Percentiles rank a stretch among this genome's conserved stretches.
phyloP scores from a whole-genome alignment of 1,284 basidiomycete species.

The Trametes pubescens region DNA sequence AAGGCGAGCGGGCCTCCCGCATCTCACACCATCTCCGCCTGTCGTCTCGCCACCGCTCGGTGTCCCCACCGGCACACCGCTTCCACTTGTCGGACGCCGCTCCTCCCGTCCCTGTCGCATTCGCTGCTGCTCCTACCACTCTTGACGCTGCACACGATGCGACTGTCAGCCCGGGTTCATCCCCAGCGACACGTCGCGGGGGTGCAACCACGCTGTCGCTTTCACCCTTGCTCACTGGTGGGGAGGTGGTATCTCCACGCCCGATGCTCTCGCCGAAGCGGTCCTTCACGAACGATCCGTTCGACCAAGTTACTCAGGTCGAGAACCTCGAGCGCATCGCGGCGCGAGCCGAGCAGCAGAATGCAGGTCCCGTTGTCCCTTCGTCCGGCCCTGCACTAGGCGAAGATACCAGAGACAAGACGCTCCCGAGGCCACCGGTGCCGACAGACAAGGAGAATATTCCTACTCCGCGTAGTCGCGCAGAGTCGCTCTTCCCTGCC shows the following conservation, averaged over 20 bases:
- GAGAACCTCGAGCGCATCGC: constrained; percentile 74
- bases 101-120: constrained; percentile 15
- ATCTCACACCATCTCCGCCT: constrained; percentile 65
- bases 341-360: constrained; percentile 52
- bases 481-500: constrained; percentile 44
- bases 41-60: constrained; percentile 63
- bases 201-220: constrained; percentile 23
- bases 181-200: constrained; percentile 28
- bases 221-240: constrained; percentile 35
- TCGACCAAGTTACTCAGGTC: constrained; percentile 54
- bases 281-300: constrained; percentile 52
- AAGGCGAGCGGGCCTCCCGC: constrained; percentile 65
- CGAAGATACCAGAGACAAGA: constrained; percentile 55
- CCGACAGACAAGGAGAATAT: constrained; percentile 10
- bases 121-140: constrained; percentile 18
- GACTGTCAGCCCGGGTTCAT: constrained; percentile 27
- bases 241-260: constrained; percentile 62
- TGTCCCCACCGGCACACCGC: constrained; percentile 60
- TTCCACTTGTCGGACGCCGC: constrained; percentile 40
- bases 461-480: constrained; percentile 37
- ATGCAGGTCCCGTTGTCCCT: constrained; percentile 21
- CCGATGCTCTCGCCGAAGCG: constrained; percentile 67
- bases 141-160: constrained; percentile 9
- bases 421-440: constrained; percentile 61
- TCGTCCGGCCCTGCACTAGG: constrained; percentile 25